Evolutionary conservation across 495 filamentous ascomycete species (phyloP).

Genomic region (Letharia lupina): DNA sequence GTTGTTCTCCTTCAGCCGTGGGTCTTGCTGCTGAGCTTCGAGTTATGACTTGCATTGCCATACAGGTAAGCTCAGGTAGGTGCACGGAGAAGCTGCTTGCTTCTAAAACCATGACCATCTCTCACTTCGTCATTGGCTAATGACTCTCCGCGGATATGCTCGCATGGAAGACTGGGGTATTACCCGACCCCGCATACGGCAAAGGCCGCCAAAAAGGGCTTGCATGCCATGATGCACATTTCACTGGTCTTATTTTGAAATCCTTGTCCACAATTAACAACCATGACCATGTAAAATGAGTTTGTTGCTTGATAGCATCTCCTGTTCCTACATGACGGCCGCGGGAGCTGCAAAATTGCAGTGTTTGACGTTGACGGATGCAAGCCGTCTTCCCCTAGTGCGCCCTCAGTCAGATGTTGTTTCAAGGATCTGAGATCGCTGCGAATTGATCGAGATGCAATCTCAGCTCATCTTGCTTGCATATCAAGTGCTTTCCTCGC

Average conservation of each 20-base stretch:
- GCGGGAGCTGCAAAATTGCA: neutral
- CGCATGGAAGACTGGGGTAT: neutral
- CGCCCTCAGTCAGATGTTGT: neutral
- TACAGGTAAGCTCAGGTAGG: neutral
- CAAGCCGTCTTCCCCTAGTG: constrained; percentile 1
- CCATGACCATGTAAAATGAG: neutral
- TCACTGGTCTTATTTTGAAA: too few species aligned
- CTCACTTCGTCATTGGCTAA: neutral
- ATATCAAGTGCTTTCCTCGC: neutral
- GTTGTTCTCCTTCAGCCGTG: neutral
- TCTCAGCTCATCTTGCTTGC: neutral
- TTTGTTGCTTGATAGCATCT: neutral
- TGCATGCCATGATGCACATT: neutral
- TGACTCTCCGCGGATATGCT: neutral
- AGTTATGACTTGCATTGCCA: neutral
- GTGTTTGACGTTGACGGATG: constrained; percentile 1
- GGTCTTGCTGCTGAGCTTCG: neutral
- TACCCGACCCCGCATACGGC: neutral
- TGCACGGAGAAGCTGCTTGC: neutral
- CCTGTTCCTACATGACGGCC: neutral
- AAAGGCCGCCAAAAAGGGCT: neutral
- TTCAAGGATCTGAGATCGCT: neutral
- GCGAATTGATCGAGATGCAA: neutral
- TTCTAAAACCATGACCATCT: neutral
- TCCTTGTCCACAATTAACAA: neutral